Base-by-base conservation (phyloP, 1,139 yeast species). In the Yamadazyma triangularis region DNA sequence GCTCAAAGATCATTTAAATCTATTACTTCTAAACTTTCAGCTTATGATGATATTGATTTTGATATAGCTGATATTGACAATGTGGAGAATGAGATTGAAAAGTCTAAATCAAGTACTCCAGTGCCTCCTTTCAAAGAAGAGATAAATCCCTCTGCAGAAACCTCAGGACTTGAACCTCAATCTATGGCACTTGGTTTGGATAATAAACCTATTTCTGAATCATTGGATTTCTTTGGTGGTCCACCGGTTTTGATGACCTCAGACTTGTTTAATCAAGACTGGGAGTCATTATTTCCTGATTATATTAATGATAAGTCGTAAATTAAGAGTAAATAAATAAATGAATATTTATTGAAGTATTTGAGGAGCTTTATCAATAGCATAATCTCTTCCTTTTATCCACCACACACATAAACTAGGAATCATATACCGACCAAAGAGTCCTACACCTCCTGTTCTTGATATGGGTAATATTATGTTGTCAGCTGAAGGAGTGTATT, bases 201-300 rank as follows among this genome's bases (percentile, higher is more conserved):
- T 18, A 9, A 18, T 18, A 18, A 18, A 18, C 6, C 20, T 7
- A 18, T 18, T 7, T 18, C 20, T 7, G 20, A 18, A 6, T 18
- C 20, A 6, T 42, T 64, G 24, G 71, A 64, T 26, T 65, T 67
- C 43, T 61, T 70, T 40, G 76, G 76, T 10, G 76, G 77, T 3
- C 77, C 76, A 1, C 76, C 76, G 4, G 69, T 70, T 13, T 60
- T 70, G 34, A 70, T 70, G 75, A 69, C 76, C 0, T 67, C 74
- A 2, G 75, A 69, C 39, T 57, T 69, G 43, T 64, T 67, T 41
- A 64, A 64, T 36, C 73, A 67, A 39, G 73, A 69, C 41, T 70
- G 76, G 77, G 76, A 66, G 32, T 55, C 70, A 1, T 53, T 70
- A 33, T 70, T 70, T 38, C 73, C 73, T 0, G 72, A 66, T 36